These are phyloP conservation scores for Galerina marginata DNA, from an alignment of 768 basidiomycete species.

Conservation along the genomic window DNA sequence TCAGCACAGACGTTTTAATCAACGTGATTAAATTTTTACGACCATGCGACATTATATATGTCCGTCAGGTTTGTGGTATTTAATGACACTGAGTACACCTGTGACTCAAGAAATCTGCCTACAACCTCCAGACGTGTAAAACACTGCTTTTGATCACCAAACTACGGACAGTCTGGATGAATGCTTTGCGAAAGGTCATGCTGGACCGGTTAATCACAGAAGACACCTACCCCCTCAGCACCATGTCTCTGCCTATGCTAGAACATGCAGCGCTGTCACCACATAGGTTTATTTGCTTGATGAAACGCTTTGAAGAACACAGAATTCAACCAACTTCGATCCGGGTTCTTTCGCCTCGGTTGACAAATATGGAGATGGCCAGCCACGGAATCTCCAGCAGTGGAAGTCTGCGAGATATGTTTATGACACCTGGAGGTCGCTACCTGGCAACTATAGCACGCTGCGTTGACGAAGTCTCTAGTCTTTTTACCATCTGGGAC, in stretches of 20 bases:
- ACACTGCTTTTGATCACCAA: not conserved
- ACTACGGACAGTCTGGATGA: not conserved
- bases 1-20: not conserved
- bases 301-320: not conserved
- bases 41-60: not conserved
- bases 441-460: not conserved
- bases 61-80: not conserved
- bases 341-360: not conserved
- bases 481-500: slow-evolving; percentile 11
- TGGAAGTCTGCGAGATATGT: not conserved
- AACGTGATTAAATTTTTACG: not conserved
- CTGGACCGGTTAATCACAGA: not conserved
- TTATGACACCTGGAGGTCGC: slow-evolving; percentile 1
- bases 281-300: not conserved
- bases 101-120: too few species aligned
- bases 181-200: slow-evolving; percentile 6
- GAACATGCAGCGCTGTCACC: slow-evolving; percentile 1
- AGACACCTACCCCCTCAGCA: not conserved
- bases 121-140: not conserved
- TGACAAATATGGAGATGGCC: not conserved
- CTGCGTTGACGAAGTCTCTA: not conserved
- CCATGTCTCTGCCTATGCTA: not conserved
- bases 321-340: not conserved
- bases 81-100: too few species aligned
- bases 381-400: not conserved